Conservation (phyloP, 1,284 basidiomycete species). For the Meripilus lineatus region DNA sequence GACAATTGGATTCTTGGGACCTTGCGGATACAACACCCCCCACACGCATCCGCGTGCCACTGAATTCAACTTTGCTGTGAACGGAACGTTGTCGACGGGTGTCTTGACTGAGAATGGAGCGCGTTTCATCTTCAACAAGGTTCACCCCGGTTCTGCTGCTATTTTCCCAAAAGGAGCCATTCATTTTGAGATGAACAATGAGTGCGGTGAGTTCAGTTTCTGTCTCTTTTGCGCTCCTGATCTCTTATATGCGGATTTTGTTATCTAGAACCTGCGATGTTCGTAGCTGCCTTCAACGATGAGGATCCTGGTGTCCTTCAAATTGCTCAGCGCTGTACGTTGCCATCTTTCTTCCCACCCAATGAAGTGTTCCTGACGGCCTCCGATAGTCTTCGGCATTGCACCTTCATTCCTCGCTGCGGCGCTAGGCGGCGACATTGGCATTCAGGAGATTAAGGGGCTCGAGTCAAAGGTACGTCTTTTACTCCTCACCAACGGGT, state of each 20-base stretch:
- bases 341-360: neutral
- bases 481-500: neutral
- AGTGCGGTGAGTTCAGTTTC: conserved; percentile 18
- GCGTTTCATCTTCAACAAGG: conserved; percentile 23
- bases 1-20: conserved; percentile 18
- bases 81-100: conserved; percentile 21
- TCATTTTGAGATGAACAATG: conserved; percentile 25
- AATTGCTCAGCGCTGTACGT: conserved; percentile 24
- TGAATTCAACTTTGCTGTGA: conserved; percentile 25
- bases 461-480: conserved; percentile 15
- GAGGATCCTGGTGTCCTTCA: conserved; percentile 23
- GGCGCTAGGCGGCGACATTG: conserved; percentile 21
- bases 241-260: neutral
- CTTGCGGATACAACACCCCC: conserved; percentile 27
- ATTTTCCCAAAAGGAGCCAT: conserved; percentile 26
- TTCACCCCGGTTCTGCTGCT: conserved; percentile 20
- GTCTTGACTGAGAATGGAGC: conserved; percentile 26
- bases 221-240: neutral
- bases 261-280: conserved; percentile 7
- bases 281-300: conserved; percentile 24
- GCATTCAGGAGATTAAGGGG: conserved; percentile 18
- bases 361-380: neutral
- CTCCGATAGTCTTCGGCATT: conserved; percentile 18
- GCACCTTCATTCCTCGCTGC: conserved; percentile 23
- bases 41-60: conserved; percentile 30